Evolutionary conservation across 345 rosid genomes (phyloP).

Genomic region (Ailanthus altissimus): DNA sequence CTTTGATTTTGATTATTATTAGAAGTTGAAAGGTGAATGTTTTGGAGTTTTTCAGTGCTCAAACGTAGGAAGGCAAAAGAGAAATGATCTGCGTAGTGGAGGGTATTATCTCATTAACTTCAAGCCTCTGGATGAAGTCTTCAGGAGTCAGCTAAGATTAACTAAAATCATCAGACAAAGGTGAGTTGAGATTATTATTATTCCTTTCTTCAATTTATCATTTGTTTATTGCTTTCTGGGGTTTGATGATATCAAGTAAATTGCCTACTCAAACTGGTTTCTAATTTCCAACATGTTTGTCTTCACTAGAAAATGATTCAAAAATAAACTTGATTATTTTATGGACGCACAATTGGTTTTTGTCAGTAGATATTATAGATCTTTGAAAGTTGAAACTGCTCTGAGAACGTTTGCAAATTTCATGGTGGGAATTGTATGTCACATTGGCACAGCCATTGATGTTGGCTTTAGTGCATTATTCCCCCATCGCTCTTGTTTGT

Average conservation of each 20-base stretch:
- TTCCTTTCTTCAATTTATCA: neutral
- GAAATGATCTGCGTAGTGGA: neutral
- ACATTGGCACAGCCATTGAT: slow-evolving; percentile 26
- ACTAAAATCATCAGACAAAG: slow-evolving; percentile 5
- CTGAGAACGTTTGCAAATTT: slow-evolving; percentile 20
- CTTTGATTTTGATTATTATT: slow-evolving; percentile 20
- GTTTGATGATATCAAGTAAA: slow-evolving; percentile 26
- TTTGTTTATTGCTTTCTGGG: slow-evolving; percentile 18
- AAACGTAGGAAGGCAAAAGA: neutral
- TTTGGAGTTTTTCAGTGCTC: slow-evolving; percentile 15
- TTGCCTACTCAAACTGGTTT: slow-evolving; percentile 4
- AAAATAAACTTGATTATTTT: slow-evolving; percentile 21
- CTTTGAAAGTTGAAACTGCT: slow-evolving; percentile 28
- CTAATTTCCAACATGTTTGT: slow-evolving; percentile 29
- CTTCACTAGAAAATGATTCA: slow-evolving; percentile 23
- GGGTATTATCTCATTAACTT: neutral
- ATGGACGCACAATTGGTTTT: slow-evolving; percentile 24
- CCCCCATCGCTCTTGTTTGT: slow-evolving; percentile 25
- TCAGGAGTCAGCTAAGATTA: neutral
- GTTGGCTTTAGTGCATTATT: slow-evolving; percentile 19
- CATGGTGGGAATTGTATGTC: slow-evolving; percentile 30
- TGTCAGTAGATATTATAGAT: slow-evolving; percentile 25
- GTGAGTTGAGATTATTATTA: slow-evolving; percentile 9
- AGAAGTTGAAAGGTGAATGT: neutral
- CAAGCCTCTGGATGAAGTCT: neutral